phyloP scores from a whole-genome alignment of 148 eudicot species.

The Diospyros kaki region DNA sequence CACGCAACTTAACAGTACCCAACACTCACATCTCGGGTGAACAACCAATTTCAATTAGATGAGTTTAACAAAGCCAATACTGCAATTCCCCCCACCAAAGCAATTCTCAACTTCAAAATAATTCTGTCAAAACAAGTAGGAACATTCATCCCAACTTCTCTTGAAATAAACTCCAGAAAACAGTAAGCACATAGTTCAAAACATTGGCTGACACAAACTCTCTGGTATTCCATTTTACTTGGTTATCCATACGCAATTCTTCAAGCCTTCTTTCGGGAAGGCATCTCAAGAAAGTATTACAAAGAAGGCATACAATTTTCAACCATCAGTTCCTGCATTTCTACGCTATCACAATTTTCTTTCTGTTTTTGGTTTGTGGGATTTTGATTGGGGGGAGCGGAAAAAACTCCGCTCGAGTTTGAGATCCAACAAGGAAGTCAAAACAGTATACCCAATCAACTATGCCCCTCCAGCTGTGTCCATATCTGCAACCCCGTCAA shows the following conservation, averaged over 20 bases:
- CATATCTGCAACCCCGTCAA: conserved; percentile 62
- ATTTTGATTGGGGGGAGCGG: no score
- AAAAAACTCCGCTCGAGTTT: not conserved
- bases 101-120: no score
- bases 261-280: not conserved
- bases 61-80: no score
- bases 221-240: not conserved
- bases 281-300: not conserved
- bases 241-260: conserved; percentile 5
- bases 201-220: not conserved
- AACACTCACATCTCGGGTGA: no score
- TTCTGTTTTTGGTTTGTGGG: no score
- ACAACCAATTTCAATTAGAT: no score
- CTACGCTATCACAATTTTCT: not conserved
- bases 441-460: conserved; percentile 1
- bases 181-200: no score
- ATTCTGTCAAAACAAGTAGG: no score
- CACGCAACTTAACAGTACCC: no score
- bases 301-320: conserved; percentile 6
- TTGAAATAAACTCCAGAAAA: no score
- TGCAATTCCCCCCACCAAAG: no score
- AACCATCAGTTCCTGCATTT: conserved; percentile 1
- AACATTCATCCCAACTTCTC: no score
- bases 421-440: not conserved
- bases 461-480: conserved; percentile 82